Evolutionary conservation across 345 rosid species (phyloP).

Genomic region (Arabidopsis suecica): DNA sequence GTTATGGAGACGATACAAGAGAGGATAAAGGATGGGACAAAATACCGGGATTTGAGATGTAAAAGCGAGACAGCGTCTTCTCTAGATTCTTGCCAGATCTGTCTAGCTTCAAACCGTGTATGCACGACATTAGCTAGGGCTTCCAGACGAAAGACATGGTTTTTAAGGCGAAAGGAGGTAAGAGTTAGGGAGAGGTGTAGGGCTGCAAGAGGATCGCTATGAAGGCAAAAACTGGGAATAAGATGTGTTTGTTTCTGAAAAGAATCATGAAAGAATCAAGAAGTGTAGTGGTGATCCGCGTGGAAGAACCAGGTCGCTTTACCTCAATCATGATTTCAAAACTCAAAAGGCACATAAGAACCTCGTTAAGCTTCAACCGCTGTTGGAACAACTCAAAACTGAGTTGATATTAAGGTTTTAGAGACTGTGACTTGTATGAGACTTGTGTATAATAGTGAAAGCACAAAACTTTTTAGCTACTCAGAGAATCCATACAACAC

Average conservation of each 20-base stretch:
- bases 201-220: constrained; percentile 65
- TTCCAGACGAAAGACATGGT: constrained; percentile 64
- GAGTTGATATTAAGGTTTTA: no score
- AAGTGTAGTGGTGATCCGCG: constrained; percentile 42
- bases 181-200: constrained; percentile 62
- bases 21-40: constrained; percentile 59
- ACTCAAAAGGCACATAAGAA: no score
- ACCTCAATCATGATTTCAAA: constrained; percentile 35
- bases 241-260: constrained; percentile 54
- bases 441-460: no score
- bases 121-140: constrained; percentile 52
- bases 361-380: no score
- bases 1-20: constrained; percentile 57
- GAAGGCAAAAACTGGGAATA: constrained; percentile 51
- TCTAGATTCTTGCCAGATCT: constrained; percentile 71
- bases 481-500: no score
- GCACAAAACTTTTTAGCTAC: no score
- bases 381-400: no score
- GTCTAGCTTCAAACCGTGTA: constrained; percentile 69
- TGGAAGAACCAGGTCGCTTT: constrained; percentile 38
- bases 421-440: no score
- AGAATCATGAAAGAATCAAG: constrained; percentile 53
- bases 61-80: constrained; percentile 59
- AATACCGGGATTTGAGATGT: constrained; percentile 53
- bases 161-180: constrained; percentile 53